A percentile compares a stretch with the other conserved stretches of the same genome.
phyloP scores from a whole-genome alignment of 2,329 filamentous ascomycete species.

The Ophiostoma sp. region DNA sequence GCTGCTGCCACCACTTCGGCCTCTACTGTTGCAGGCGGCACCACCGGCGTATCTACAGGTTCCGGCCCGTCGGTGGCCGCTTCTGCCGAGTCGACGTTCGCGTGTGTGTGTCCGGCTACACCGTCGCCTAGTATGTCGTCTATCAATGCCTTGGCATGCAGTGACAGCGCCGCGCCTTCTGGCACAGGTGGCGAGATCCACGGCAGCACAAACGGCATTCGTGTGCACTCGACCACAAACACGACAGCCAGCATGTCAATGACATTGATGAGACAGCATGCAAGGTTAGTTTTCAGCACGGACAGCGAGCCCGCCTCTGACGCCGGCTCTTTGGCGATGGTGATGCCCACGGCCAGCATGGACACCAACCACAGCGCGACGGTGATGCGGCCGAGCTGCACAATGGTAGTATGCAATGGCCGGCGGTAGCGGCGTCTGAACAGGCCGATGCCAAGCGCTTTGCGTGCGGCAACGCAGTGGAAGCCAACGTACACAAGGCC shows the following conservation, averaged over 20 bases:
- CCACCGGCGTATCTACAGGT: background rate
- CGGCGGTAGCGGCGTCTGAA: conserved; percentile 29
- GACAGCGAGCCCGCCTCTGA: background rate
- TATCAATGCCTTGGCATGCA: conserved; percentile 23
- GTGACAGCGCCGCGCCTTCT: conserved; percentile 14
- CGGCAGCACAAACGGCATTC: conserved; percentile 27
- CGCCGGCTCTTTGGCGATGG: conserved; percentile 21
- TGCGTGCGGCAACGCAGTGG: conserved; percentile 31
- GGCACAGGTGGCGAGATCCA: conserved; percentile 26
- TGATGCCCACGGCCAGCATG: conserved; percentile 30
- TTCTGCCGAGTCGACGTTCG: background rate
- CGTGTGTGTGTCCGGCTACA: conserved; percentile 16
- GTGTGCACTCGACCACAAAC: conserved; percentile 23
- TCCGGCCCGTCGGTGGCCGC: background rate
- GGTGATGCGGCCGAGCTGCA: conserved; percentile 31
- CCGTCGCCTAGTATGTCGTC: conserved; percentile 25
- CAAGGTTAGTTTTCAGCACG: conserved; percentile 22
- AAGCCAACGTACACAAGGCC: conserved; percentile 32
- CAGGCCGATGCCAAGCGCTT: conserved; percentile 27
- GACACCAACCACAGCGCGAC: conserved; percentile 31
- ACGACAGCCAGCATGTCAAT: conserved; percentile 19
- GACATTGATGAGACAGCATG: conserved; percentile 21
- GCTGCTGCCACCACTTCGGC: background rate
- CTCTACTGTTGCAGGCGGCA: background rate
- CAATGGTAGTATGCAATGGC: conserved; percentile 32